Percentiles rank a stretch among this genome's conserved stretches.
Evolutionary conservation across 2,329 filamentous ascomycete species (phyloP).

Genomic region (Pestalotiopsis sp.): DNA sequence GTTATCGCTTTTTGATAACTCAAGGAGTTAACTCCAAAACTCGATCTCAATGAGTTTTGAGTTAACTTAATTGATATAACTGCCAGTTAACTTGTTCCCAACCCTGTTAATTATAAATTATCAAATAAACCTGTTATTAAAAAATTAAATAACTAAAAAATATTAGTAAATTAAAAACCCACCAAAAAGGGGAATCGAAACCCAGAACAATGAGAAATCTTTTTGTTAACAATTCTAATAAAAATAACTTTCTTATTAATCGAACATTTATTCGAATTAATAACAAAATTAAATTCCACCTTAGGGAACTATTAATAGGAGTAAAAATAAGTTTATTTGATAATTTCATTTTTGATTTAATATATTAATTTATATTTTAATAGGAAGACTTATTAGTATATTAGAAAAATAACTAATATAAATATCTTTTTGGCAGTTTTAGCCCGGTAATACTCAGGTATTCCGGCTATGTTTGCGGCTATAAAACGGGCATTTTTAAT

Average conservation of each 20-base stretch:
- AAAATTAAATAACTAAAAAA: background rate
- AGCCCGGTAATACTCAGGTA: background rate
- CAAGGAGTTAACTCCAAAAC: no score
- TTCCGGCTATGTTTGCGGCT: background rate
- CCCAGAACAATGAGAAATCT: background rate
- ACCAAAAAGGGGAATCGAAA: no score
- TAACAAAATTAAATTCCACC: background rate
- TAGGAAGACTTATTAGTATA: background rate
- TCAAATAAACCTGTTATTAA: background rate
- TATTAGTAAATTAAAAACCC: background rate
- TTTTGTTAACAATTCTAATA: background rate
- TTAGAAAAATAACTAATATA: background rate
- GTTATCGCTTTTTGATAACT: no score
- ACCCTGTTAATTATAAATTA: background rate
- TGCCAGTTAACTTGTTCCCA: no score
- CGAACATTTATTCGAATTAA: background rate
- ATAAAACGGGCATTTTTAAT: background rate
- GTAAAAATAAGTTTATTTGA: background rate
- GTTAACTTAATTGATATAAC: no score
- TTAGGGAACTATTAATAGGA: fast-evolving
- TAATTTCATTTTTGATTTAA: background rate
- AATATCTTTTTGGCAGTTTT: background rate
- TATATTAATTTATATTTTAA: background rate
- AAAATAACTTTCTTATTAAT: background rate
- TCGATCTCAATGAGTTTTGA: no score